Conservation (phyloP, 2,329 filamentous ascomycete genomes). For the Hymenoscyphus fructigenus region DNA sequence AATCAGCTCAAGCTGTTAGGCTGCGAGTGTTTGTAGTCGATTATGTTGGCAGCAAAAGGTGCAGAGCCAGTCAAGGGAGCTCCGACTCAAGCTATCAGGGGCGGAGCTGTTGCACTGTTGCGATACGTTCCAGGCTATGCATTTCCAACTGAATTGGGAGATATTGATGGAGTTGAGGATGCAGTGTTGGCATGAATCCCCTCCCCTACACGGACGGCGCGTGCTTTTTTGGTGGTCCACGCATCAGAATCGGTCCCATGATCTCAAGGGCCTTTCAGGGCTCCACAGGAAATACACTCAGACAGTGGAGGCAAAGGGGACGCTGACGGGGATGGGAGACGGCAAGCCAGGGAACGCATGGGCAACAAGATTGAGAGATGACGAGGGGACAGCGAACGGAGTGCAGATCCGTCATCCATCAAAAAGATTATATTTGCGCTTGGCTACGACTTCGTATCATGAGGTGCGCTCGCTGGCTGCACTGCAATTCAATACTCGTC, state of each 20-base stretch:
- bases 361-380: too few species aligned
- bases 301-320: slow-evolving; percentile 7
- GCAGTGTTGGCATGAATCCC: slow-evolving; percentile 23
- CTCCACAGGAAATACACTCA: slow-evolving; percentile 16
- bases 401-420: too few species aligned
- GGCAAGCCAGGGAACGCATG: background rate
- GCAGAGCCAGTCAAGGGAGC: too few species aligned
- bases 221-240: slow-evolving; percentile 5
- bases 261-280: slow-evolving; percentile 16
- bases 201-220: slow-evolving; percentile 14
- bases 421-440: too few species aligned
- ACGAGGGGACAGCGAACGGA: too few species aligned
- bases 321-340: background rate
- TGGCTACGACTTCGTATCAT: too few species aligned
- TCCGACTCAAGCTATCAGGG: too few species aligned
- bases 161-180: slow-evolving; percentile 10
- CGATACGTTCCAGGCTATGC: slow-evolving; percentile 26
- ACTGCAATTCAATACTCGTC: too few species aligned
- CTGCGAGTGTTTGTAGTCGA: too few species aligned
- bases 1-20: slow-evolving; percentile 16
- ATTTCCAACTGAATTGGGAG: slow-evolving; percentile 24
- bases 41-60: too few species aligned
- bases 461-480: too few species aligned
- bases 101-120: slow-evolving; percentile 13
- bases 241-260: slow-evolving; percentile 26